Evolutionary conservation across 2,329 filamentous ascomycete genomes (phyloP).

Genomic region (Trichoderma lentiforme): DNA sequence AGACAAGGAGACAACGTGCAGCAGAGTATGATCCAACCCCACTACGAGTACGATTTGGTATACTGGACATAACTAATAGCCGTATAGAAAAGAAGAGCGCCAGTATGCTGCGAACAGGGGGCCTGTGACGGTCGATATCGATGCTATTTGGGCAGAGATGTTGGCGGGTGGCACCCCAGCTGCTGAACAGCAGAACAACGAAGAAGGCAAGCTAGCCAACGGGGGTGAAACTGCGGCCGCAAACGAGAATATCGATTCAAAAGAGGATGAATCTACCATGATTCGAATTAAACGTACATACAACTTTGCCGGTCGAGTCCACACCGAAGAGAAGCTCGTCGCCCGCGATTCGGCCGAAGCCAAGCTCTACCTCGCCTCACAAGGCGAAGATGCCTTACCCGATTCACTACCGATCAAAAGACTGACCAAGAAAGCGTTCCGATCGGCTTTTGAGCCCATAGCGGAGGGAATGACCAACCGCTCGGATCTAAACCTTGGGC

Average conservation of each 20-base stretch:
- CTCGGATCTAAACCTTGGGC: conserved; percentile 56
- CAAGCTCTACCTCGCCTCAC: conserved; percentile 58
- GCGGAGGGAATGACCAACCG: conserved; percentile 44
- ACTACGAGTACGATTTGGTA: background rate
- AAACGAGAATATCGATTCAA: background rate
- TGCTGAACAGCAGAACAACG: background rate
- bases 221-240: background rate
- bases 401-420: conserved; percentile 38
- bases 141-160: conserved; percentile 69
- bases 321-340: conserved; percentile 69
- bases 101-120: conserved; percentile 50
- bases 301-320: conserved; percentile 70
- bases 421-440: conserved; percentile 54
- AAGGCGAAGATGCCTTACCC: conserved; percentile 31
- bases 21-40: conserved; percentile 49
- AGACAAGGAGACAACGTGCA: conserved; percentile 68
- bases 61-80: background rate
- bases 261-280: conserved; percentile 36
- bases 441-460: conserved; percentile 61
- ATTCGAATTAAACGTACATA: conserved; percentile 69
- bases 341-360: conserved; percentile 63
- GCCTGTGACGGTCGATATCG: conserved; percentile 67
- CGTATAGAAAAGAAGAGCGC: conserved; percentile 53
- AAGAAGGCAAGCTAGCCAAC: conserved; percentile 13
- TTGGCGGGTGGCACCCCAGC: conserved; percentile 38